Base-by-base conservation (phyloP, 208 protist genomes). In the Acanthamoeba lenticulata region DNA sequence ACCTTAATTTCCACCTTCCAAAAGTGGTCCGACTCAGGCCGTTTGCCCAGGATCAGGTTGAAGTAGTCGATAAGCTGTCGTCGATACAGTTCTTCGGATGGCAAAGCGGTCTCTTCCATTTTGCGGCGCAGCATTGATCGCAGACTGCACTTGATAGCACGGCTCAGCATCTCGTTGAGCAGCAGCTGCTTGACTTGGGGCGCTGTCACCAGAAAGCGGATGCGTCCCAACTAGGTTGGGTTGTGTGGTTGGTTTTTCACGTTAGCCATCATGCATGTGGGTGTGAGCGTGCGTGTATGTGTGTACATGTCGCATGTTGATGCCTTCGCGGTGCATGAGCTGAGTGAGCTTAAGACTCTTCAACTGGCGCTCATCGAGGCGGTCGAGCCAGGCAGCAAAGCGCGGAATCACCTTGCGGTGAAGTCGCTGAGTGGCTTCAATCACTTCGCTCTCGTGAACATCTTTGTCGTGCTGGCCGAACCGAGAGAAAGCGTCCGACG, bases 31-130 rank as follows among this genome's bases (percentile, higher is more conserved):
- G 69, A 79, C 27, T 92, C 86, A 44, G 32, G 57, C 4, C 40
- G 86, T 21, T 57, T 52, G 36, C 86, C 86, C 34, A 92, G 55
- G 7, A 92, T n/a, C 17, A 92, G 62, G 36, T 92, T 92, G 62
- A 92, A 92, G 40, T 57, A 92, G n/a, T 74, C 55, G 27, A 92
- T 42, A 29, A 74, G 34, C 32, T 57, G 52, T 74, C 62, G 86
- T 9, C 44, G 34, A 74, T 92, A 92, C 11, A 52, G 86, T 47
- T 92, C 55, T 47, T 92, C 86, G 19, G 86, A 42, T 5, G 44
- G 34, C 11, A 52, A 17, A 4, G 17, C 42, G 9, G 40, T n/a
- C 29, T 77, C 19, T 74, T 77, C 40, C 86, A 92, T 92, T 29
- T 92, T 74, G 4, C 32, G 55, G 13, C 86, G 86, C 27, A 92